phyloP scores from a whole-genome alignment of 2,329 filamentous ascomycete genomes.

The Cordyceps pruinosa region DNA sequence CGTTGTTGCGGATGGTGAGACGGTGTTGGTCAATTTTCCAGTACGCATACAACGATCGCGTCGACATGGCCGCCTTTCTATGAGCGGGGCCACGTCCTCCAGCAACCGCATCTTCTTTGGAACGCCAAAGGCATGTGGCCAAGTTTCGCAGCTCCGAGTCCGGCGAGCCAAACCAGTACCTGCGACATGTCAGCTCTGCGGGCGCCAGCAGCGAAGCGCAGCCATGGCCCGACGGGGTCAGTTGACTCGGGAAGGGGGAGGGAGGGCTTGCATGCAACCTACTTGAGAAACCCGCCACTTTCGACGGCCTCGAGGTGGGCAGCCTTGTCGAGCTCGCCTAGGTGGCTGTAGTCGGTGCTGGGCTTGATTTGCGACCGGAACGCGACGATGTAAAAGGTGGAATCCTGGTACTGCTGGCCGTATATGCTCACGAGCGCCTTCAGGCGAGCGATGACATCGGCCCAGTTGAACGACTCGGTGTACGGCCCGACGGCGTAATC shows the following conservation, averaged over 20 bases:
- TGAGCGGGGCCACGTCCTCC: slow-evolving; percentile 56
- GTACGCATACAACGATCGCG: slow-evolving; percentile 55
- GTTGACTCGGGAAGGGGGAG: neutral
- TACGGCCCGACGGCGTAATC: slow-evolving; percentile 77
- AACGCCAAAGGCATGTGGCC: slow-evolving; percentile 69
- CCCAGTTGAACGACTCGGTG: slow-evolving; percentile 70
- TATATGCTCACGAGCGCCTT: slow-evolving; percentile 40
- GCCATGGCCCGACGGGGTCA: neutral
- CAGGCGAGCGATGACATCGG: slow-evolving; percentile 52
- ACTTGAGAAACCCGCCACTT: slow-evolving; percentile 78
- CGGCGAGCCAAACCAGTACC: slow-evolving; percentile 81
- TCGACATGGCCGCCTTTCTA: slow-evolving; percentile 58
- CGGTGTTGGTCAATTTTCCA: slow-evolving; percentile 66
- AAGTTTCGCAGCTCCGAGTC: slow-evolving; percentile 67
- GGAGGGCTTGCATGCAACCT: slow-evolving; percentile 21
- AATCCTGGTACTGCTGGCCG: slow-evolving; percentile 49
- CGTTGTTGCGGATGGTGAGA: slow-evolving; percentile 60
- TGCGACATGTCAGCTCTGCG: slow-evolving; percentile 22
- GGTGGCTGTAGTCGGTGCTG: slow-evolving; percentile 57
- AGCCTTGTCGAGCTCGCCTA: slow-evolving; percentile 68
- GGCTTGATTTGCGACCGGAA: slow-evolving; percentile 70
- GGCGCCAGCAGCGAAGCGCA: neutral
- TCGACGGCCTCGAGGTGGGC: slow-evolving; percentile 74
- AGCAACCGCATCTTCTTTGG: slow-evolving; percentile 49
- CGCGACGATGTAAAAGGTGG: slow-evolving; percentile 74